Percentiles rank a stretch among this genome's conserved stretches.
Evolutionary conservation across 805 yeast species (phyloP).

Genomic region (Saccharomycopsis selenospora): DNA sequence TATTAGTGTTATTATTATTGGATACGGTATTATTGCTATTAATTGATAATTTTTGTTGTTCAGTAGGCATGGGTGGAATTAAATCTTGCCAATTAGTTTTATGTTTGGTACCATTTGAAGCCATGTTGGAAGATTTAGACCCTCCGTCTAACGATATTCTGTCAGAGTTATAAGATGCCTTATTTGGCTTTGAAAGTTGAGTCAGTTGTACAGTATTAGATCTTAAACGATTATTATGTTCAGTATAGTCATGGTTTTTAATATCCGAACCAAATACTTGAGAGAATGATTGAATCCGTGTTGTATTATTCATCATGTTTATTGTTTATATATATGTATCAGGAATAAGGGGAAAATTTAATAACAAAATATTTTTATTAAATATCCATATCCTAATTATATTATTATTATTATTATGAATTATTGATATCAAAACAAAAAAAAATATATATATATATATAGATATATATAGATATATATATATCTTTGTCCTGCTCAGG

Average conservation of each 20-base stretch:
- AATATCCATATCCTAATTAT: too few relatives aligned
- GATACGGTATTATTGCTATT: not conserved
- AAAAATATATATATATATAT: too few relatives aligned
- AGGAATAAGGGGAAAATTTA: too few relatives aligned
- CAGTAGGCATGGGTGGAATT: slow-evolving; percentile 27
- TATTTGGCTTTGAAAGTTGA: not conserved
- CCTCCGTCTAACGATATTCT: not conserved
- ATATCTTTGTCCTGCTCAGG: too few relatives aligned
- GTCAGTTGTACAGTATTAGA: not conserved
- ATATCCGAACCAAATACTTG: slow-evolving; percentile 15
- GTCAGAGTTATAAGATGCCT: not conserved
- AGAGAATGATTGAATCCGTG: slow-evolving; percentile 12
- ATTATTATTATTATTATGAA: too few relatives aligned
- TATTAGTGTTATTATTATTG: not conserved
- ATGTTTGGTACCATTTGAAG: slow-evolving; percentile 3
- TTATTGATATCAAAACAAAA: too few relatives aligned
- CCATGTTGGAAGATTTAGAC: not conserved
- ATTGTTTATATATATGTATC: too few relatives aligned
- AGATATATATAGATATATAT: too few relatives aligned
- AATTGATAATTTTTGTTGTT: not conserved
- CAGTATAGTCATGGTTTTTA: slow-evolving; percentile 15
- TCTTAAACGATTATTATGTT: slow-evolving; percentile 4
- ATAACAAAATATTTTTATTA: too few relatives aligned
- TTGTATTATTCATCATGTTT: slow-evolving; percentile 11
- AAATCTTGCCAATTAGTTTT: slow-evolving; percentile 24